Evolutionary conservation across 2,329 filamentous ascomycete species (phyloP).

Genomic region (Thelonectria rubi): DNA sequence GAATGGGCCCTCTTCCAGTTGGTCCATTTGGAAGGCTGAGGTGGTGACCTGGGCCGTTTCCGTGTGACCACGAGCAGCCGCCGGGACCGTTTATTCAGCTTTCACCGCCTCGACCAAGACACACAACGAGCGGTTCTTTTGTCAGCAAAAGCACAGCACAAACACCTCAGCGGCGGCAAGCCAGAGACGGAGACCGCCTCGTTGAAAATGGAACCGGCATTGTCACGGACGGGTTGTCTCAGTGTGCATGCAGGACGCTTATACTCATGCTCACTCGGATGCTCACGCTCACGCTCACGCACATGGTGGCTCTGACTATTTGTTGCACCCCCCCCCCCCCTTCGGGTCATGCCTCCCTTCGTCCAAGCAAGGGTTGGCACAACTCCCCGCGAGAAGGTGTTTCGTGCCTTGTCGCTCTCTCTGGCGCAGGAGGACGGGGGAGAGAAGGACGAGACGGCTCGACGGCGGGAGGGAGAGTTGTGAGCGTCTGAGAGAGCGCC

Average conservation of each 20-base stretch:
- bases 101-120: constrained; percentile 39
- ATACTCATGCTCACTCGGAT: constrained; percentile 12
- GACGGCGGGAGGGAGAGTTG: too few relatives aligned
- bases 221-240: constrained; percentile 10
- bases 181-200: constrained; percentile 18
- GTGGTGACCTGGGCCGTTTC: constrained; percentile 39
- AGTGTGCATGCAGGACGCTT: constrained; percentile 1
- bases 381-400: background rate
- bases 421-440: too few relatives aligned
- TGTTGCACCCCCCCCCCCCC: constrained; percentile 11
- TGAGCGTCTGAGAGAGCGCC: background rate
- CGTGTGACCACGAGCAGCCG: constrained; percentile 38
- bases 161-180: too few relatives aligned
- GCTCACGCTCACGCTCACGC: background rate
- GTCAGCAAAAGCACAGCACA: constrained; percentile 20
- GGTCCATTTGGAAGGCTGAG: constrained; percentile 39
- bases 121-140: constrained; percentile 17
- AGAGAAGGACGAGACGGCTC: too few relatives aligned
- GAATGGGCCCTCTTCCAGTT: constrained; percentile 33
- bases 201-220: constrained; percentile 12
- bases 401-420: background rate
- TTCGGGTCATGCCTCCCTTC: background rate
- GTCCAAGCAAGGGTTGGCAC: constrained; percentile 1
- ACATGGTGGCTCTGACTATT: background rate
- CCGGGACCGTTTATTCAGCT: constrained; percentile 32